Evolutionary conservation across 495 filamentous ascomycete species (phyloP).

Genomic region (Cercophora newfieldiana): DNA sequence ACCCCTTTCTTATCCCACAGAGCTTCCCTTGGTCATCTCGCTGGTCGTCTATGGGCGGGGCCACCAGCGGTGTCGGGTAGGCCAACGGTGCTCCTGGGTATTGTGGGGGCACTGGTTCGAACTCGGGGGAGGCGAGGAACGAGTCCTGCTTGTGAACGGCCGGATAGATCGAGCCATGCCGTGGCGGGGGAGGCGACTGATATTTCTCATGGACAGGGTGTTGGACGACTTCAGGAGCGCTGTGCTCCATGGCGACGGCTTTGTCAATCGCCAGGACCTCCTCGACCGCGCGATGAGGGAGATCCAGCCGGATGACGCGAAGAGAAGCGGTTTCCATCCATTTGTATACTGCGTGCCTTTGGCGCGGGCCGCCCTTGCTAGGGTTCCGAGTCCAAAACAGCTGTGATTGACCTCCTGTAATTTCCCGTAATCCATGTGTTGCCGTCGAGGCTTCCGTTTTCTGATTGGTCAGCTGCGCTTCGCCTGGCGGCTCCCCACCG

Average conservation of each 20-base stretch:
- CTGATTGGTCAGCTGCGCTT: no score
- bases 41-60: slow-evolving; percentile 13
- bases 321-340: neutral
- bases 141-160: neutral
- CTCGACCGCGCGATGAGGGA: neutral
- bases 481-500: no score
- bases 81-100: slow-evolving; percentile 17
- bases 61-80: slow-evolving; percentile 1
- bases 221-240: slow-evolving; percentile 3
- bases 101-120: neutral
- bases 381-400: neutral
- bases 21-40: neutral
- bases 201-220: neutral
- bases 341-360: neutral
- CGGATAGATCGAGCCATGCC: neutral
- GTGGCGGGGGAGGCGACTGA: neutral
- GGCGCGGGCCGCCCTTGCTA: neutral
- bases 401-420: slow-evolving; percentile 2
- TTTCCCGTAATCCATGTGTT: neutral
- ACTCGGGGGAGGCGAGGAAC: neutral
- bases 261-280: neutral
- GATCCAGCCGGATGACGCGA: neutral
- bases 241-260: slow-evolving; percentile 4
- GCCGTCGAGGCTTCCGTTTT: no score
- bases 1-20: slow-evolving; percentile 17